Evolutionary conservation across 75 land plant genomes (phyloP), one percentile per base, ranked within the genome.

Genomic region (Cupressus sempervirens): DNA sequence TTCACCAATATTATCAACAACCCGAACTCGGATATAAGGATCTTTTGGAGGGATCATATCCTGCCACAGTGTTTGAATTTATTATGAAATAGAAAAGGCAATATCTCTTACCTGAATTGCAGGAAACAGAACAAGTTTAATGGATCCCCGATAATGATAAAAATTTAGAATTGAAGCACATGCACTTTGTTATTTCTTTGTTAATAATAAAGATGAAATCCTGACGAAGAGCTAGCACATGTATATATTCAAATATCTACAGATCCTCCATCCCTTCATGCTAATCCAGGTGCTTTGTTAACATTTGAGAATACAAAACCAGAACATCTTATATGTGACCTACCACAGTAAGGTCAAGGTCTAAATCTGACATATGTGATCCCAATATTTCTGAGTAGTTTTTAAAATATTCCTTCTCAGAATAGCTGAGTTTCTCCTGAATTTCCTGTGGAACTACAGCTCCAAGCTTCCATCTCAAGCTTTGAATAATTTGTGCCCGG

Each of bases 291-390:
- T 54, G 43, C 80, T 70, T 68, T 5, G n/a, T 32, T 68, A 68
- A 9, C 84, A 83, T 67, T 32, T 52, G 23, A 35, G 35, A 13
- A 38, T 67, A 20, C 38, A 38, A 83, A 72, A 83, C 40, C 36
- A 36, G n/a, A 36, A 36, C 84, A 10, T 58, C 23, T 32, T 18
- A 84, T 29, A 80, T 79, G 40, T 40, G 29, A 48, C 86, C 87
- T 93, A 97, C 99, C 95, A 97, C 98, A 48, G 96, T 93, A 86
- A 97, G 86, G 87, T 97, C 96, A 40, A 96, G 76, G 62, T 93
- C 95, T 74, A 97, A 35, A 50, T 90, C 92, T 53, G 94, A 86
- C 96, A 94, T 97, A 82, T 97, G 94, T 32, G 92, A 86, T 76
- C 95, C 91, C 40, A 97, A 56, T 85, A 91, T 87, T 32, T 92